Evolutionary conservation across 1,284 basidiomycete species (phyloP), one percentile per base, ranked within the genome.

Genomic region (Nidula niveotomentosa): DNA sequence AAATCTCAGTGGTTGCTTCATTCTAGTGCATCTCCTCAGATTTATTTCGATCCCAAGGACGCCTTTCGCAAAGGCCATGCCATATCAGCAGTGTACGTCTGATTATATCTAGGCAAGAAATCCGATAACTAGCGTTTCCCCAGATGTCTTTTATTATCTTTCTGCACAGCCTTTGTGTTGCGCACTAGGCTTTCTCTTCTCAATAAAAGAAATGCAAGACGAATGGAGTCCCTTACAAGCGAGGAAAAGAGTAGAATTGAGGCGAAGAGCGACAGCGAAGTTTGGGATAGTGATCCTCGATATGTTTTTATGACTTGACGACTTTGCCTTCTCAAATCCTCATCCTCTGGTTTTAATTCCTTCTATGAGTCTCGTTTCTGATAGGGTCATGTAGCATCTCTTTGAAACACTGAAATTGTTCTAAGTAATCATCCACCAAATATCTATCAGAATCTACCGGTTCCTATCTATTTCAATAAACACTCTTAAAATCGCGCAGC

Each of bases 11-110:
- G 33, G 51, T 50, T 44, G 47, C 52, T 8, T 51, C 34, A 8
- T 37, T 52, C 1, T 54, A 83, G 81, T 36, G 81, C 80, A 0
- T 78, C 80, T 1, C 81, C 81, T n/a, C 81, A 83, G 62, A 72
- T 84, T 4, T 83, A 83, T 58, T 83, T 82, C 58, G 81, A 84
- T 60, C 67, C 76, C 0, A 66, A 77, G 45, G 76, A 80, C 53
- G 62, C 70, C 8, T 83, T 69, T 65, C 72, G 79, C 15, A 80
- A 79, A 60, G 81, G 79, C 0, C 80, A 83, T 62, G 80, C 76
- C 0, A 80, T 83, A 49, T 72, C 78, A 18, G 80, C 79, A 17
- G 79, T 65, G 79, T 80, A 54, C 39, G 70, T 61, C 49, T 6
- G 30, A 49, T 48, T 30, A 5, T n/a, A 18, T 6, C 18, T 35